Conservation (phyloP, 2,329 filamentous ascomycete species). For the Alternaria ethzedia region DNA sequence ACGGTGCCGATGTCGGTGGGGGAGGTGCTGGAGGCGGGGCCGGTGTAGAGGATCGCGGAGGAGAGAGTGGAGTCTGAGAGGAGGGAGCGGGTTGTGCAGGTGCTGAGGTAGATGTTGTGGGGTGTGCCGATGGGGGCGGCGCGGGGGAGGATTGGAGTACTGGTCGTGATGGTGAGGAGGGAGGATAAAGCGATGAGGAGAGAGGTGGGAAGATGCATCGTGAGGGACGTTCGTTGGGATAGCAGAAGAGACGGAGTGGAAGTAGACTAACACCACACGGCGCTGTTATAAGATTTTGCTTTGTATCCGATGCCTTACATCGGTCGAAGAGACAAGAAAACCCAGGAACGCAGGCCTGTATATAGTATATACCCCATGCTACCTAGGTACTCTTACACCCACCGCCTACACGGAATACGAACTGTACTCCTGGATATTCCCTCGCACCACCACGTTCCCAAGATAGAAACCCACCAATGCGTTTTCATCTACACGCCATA, state of each 20-base stretch:
- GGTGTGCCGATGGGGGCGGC: constrained; percentile 3
- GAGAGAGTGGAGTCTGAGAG: constrained; percentile 6
- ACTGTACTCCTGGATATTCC: not conserved
- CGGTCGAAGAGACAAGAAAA: not conserved
- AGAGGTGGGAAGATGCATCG: not conserved
- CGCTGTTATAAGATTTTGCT: not conserved
- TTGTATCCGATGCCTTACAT: not conserved
- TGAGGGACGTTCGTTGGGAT: not conserved
- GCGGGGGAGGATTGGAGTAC: not conserved
- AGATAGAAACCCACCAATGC: not conserved
- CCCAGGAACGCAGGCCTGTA: not conserved
- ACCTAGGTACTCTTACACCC: too few species aligned
- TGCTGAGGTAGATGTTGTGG: constrained; percentile 20
- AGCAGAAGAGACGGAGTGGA: not conserved
- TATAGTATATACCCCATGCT: not conserved
- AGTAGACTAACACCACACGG: not conserved
- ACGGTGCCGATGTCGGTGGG: constrained; percentile 13
- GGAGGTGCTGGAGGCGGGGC: not conserved
- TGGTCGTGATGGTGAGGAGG: not conserved
- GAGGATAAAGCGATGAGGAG: not conserved
- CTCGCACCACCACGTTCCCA: not conserved
- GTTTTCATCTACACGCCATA: constrained; percentile 6
- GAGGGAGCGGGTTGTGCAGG: constrained; percentile 15
- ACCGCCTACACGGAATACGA: not conserved
- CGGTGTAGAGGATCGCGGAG: constrained; percentile 17